phyloP scores from a whole-genome alignment of 345 rosid species.

The Eucalyptus lansdowneana region DNA sequence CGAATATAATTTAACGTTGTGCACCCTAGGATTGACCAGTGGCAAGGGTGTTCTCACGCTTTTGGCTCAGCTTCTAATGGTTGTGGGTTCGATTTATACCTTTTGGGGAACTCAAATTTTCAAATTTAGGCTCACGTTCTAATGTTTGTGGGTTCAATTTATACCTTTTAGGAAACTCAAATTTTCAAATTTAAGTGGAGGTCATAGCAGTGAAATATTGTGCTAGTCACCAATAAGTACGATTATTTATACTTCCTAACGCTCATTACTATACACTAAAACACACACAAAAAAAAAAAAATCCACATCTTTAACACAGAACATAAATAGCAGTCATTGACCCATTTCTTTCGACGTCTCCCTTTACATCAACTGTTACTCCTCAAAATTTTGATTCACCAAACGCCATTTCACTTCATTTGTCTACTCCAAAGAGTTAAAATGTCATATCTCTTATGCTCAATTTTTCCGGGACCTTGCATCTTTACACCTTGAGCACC shows the following conservation, averaged over 20 bases:
- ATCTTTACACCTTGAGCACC: not conserved
- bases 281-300: no score
- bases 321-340: not conserved
- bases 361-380: not conserved
- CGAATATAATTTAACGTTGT: not conserved
- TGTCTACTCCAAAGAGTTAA: not conserved
- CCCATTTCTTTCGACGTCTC: not conserved
- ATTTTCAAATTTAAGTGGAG: not conserved
- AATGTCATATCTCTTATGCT: not conserved
- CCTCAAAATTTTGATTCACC: not conserved
- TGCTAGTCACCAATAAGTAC: not conserved
- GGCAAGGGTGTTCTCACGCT: not conserved
- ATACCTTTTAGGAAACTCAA: not conserved
- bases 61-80: not conserved
- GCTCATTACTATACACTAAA: not conserved
- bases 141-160: not conserved
- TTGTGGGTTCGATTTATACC: no score
- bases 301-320: not conserved
- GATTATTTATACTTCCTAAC: not conserved
- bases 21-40: not conserved
- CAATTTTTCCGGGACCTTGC: not conserved
- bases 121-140: not conserved
- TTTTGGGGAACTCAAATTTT: not conserved
- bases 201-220: not conserved
- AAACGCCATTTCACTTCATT: not conserved